Percentiles rank a stretch among this genome's conserved stretches.
These are phyloP conservation scores for Sicyos edulis DNA, from an alignment of 306 rosid species.

Conservation along the genomic window DNA sequence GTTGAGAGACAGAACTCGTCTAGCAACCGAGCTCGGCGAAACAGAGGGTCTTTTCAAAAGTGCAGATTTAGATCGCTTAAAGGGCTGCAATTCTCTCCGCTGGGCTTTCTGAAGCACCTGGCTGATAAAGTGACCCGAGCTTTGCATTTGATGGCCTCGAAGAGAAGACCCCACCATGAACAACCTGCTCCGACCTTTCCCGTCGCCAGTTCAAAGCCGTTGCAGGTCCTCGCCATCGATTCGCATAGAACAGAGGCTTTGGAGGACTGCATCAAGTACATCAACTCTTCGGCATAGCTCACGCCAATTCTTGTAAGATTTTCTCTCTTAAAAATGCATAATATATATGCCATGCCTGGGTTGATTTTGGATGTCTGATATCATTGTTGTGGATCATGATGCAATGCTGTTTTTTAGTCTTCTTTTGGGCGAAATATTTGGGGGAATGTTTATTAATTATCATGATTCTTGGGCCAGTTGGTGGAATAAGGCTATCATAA, in stretches of 20 bases:
- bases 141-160: conserved; percentile 33
- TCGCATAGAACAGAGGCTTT: conserved; percentile 61
- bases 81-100: conserved; percentile 28
- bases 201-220: conserved; percentile 29
- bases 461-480: conserved; percentile 4
- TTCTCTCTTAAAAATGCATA: background rate
- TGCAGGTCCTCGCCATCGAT: conserved; percentile 38
- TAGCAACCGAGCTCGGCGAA: conserved; percentile 22
- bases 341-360: background rate
- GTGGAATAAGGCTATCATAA: conserved; percentile 14
- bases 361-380: background rate
- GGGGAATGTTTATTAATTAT: conserved; percentile 2
- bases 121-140: conserved; percentile 46
- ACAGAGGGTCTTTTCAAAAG: conserved; percentile 14
- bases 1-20: conserved; percentile 28
- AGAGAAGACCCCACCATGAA: conserved; percentile 27
- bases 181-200: conserved; percentile 29
- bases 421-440: background rate
- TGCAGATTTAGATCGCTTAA: conserved; percentile 34
- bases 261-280: conserved; percentile 83
- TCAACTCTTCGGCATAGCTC: conserved; percentile 58
- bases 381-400: background rate
- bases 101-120: conserved; percentile 48
- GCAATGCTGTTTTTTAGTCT: background rate
- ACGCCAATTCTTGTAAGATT: conserved; percentile 26